phyloP scores from a whole-genome alignment of 805 yeast species.

The Ogataea zsoltii region DNA sequence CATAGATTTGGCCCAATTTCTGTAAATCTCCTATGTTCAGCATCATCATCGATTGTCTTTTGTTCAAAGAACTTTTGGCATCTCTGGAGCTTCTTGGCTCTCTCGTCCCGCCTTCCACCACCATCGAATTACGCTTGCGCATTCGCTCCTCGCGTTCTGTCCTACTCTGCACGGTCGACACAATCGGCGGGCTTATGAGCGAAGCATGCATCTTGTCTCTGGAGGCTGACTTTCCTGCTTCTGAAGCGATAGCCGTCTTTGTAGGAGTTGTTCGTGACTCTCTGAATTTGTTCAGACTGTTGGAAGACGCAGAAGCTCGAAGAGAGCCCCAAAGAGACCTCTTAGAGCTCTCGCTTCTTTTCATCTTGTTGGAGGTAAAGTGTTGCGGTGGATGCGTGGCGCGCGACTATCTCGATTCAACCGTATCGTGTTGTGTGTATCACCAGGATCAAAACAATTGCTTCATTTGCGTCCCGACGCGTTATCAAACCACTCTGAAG shows the following conservation, averaged over 20 bases:
- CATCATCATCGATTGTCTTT: conserved; percentile 22
- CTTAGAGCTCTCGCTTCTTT: conserved; percentile 17
- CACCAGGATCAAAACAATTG: not conserved
- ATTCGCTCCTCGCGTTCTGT: too few relatives aligned
- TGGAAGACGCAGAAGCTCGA: conserved; percentile 16
- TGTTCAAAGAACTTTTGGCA: not conserved
- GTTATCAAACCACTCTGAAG: not conserved
- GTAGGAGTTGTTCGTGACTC: not conserved
- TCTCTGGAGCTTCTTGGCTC: not conserved
- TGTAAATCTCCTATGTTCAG: conserved; percentile 10
- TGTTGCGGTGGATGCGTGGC: not conserved
- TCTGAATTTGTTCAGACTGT: conserved; percentile 9
- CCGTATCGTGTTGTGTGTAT: too few relatives aligned
- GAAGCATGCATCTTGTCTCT: conserved; percentile 3
- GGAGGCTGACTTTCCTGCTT: not conserved
- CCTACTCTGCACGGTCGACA: too few relatives aligned
- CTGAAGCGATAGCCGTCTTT: not conserved
- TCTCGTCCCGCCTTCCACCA: conserved; percentile 1
- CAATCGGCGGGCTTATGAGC: not conserved
- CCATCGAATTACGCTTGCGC: conserved; percentile 5
- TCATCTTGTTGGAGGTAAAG: conserved; percentile 6
- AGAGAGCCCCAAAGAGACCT: conserved; percentile 26
- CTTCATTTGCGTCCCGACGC: conserved; percentile 3
- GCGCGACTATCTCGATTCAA: too few relatives aligned
- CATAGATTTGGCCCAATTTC: conserved; percentile 9